phyloP scores from a whole-genome alignment of 768 basidiomycete species.

The Kwoniella pini region DNA sequence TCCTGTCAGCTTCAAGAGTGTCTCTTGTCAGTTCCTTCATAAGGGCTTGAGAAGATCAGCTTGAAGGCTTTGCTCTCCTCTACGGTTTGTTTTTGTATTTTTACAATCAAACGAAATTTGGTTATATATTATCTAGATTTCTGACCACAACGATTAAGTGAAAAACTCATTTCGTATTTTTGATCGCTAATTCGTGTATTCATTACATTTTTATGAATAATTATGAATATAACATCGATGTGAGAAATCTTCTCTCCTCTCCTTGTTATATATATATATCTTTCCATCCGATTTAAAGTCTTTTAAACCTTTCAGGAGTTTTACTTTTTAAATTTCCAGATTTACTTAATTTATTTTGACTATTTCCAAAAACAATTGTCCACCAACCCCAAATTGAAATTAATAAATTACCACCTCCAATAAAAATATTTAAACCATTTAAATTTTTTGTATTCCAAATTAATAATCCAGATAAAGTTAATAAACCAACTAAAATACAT shows the following conservation, averaged over 20 bases:
- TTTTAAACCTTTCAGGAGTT: slow-evolving; percentile 34
- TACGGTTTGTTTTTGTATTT: background rate
- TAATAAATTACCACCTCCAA: slow-evolving; percentile 39
- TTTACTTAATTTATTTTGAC: slow-evolving; percentile 19
- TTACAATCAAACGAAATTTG: no score
- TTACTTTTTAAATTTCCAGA: slow-evolving; percentile 1
- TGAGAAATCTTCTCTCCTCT: no score
- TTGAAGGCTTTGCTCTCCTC: slow-evolving; percentile 1
- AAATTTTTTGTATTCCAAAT: slow-evolving; percentile 36
- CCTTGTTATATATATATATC: no score
- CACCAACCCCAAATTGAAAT: slow-evolving; percentile 54
- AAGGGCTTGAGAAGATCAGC: background rate
- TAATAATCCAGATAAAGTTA: slow-evolving; percentile 31
- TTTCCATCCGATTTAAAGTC: slow-evolving; percentile 30
- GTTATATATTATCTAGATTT: no score
- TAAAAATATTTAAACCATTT: slow-evolving; percentile 38
- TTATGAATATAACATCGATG: no score
- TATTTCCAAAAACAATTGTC: slow-evolving; percentile 48
- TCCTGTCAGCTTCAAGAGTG: slow-evolving; percentile 8
- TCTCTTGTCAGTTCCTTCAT: no score
- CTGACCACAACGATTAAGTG: no score
- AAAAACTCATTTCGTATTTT: no score
- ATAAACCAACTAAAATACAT: slow-evolving; percentile 38
- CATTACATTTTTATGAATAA: no score
- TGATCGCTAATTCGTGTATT: no score